Conservation (phyloP, 148 eudicot species). For the Rhododendron henanense region DNA sequence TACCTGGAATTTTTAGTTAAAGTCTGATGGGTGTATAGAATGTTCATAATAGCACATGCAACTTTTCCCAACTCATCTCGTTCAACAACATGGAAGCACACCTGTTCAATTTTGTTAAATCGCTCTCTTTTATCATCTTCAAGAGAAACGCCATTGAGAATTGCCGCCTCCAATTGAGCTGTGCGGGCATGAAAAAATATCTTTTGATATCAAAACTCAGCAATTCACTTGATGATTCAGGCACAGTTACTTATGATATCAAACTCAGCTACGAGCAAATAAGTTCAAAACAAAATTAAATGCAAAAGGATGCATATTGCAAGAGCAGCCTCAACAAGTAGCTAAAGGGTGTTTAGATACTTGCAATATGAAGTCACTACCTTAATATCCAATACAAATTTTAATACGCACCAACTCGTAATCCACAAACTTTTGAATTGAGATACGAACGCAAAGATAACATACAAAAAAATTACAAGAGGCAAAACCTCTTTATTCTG, state of each 20-base stretch:
- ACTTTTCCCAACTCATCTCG: background rate
- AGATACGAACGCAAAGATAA: background rate
- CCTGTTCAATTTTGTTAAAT: slow-evolving; percentile 93
- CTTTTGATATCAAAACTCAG: background rate
- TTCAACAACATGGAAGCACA: slow-evolving; percentile 16
- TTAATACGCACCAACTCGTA: background rate
- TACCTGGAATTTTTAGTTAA: background rate
- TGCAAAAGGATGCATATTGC: background rate
- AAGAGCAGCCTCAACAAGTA: background rate
- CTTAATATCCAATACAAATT: background rate
- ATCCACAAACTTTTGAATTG: background rate
- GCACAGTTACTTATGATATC: background rate
- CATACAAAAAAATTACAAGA: background rate
- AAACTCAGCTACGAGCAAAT: background rate
- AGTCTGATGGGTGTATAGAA: background rate
- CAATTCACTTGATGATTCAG: background rate
- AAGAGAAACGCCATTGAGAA: slow-evolving; percentile 83
- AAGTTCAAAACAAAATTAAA: background rate
- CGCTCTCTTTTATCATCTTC: slow-evolving; percentile 82
- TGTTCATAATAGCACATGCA: background rate
- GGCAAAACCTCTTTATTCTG: background rate
- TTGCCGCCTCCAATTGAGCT: slow-evolving; percentile 90
- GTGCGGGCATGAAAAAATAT: slow-evolving; percentile 22
- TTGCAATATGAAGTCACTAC: background rate
- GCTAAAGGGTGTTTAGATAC: background rate